Percentiles rank a stretch among this genome's conserved stretches.
Conservation (phyloP, 352 stramenopile genomes). For the Phytopythium chamaehyphon region DNA sequence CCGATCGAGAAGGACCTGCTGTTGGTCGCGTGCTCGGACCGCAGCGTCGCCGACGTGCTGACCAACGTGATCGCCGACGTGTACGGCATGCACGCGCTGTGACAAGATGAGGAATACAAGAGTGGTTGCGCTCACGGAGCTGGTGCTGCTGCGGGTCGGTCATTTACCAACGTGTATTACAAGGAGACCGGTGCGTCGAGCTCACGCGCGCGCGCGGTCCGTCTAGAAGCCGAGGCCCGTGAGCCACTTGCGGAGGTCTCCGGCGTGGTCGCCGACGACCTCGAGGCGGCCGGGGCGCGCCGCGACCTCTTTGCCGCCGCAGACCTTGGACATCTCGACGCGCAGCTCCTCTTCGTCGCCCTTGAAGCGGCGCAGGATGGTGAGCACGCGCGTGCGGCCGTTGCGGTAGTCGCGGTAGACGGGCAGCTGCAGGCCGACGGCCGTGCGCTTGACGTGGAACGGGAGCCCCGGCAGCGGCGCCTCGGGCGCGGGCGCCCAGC, state of each 20-base stretch:
- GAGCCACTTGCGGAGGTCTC: constrained; percentile 81
- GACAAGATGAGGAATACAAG: constrained; percentile 9
- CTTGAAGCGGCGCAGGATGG: constrained; percentile 77
- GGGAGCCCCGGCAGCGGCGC: constrained; percentile 54
- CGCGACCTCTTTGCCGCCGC: constrained; percentile 66
- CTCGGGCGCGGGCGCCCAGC: constrained; percentile 76
- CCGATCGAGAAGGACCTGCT: constrained; percentile 76
- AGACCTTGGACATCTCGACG: constrained; percentile 85
- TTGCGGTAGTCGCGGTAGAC: constrained; percentile 87
- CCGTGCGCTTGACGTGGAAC: constrained; percentile 81
- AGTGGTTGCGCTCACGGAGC: background rate
- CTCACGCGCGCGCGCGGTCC: no score
- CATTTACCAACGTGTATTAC: no score
- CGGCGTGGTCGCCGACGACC: constrained; percentile 68
- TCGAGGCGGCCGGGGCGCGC: constrained; percentile 70
- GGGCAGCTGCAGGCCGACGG: constrained; percentile 69
- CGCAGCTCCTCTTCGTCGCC: constrained; percentile 75
- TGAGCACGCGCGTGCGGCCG: constrained; percentile 82
- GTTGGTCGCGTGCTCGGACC: constrained; percentile 66
- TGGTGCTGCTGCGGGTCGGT: no score
- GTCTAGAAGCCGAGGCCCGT: constrained; percentile 76
- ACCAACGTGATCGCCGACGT: constrained; percentile 80
- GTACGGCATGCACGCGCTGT: constrained; percentile 81
- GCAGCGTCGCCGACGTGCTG: constrained; percentile 74
- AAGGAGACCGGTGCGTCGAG: no score